Evolutionary conservation across 257 asterid genomes (phyloP).

Genomic region (Solanum tarapatanum): DNA sequence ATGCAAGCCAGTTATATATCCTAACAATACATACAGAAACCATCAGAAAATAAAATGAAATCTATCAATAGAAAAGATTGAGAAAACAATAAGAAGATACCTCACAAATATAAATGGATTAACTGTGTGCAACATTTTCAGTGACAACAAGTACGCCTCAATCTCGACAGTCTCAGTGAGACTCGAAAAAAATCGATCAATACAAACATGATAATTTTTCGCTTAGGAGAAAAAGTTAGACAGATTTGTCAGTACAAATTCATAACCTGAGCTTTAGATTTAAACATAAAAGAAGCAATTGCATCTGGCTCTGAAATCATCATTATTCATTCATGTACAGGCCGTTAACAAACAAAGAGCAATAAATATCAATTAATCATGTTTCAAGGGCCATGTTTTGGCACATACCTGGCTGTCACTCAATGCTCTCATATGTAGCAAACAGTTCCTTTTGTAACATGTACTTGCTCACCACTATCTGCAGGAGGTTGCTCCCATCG

Average conservation of each 20-base stretch:
- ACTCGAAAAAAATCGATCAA: background rate
- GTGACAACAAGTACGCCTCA: background rate
- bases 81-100: background rate
- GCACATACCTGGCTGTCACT: conserved; percentile 96
- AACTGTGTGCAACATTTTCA: background rate
- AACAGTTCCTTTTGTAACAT: conserved; percentile 58
- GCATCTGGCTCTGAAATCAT: background rate
- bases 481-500: conserved; percentile 68
- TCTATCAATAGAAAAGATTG: no score
- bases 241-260: background rate
- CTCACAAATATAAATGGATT: background rate
- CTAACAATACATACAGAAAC: background rate
- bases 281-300: background rate
- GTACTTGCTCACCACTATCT: conserved; percentile 49
- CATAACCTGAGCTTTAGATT: background rate
- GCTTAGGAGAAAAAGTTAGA: background rate
- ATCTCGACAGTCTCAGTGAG: background rate
- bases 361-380: background rate
- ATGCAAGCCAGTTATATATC: background rate
- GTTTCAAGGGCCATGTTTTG: background rate
- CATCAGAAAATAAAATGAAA: background rate
- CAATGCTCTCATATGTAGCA: conserved; percentile 76
- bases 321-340: background rate
- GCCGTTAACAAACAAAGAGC: background rate
- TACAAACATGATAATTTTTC: background rate